phyloP scores from a whole-genome alignment of 139 green algal species.

The Chlorokybus atmophyticus region DNA sequence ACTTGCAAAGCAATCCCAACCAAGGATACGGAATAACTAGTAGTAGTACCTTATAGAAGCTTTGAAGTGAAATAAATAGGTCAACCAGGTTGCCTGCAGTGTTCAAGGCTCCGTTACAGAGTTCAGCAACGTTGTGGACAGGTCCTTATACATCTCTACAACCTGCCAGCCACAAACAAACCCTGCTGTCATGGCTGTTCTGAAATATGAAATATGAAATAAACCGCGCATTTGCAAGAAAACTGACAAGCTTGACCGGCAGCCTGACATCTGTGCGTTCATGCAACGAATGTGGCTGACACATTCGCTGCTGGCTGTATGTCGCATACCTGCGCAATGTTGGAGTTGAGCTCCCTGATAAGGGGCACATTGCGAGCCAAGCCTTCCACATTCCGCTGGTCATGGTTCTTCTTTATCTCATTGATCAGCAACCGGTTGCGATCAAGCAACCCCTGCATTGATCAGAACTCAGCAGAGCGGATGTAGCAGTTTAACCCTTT shows the following conservation, averaged over 20 bases:
- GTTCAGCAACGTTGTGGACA: constrained; percentile 29
- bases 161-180: constrained; percentile 28
- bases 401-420: constrained; percentile 49
- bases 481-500: too few species aligned
- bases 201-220: too few species aligned
- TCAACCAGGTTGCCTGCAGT: too few species aligned
- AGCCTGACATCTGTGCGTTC: neutral
- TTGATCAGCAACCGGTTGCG: constrained; percentile 33
- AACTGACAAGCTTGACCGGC: neutral
- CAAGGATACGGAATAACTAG: too few species aligned
- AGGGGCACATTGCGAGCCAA: constrained; percentile 40
- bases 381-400: constrained; percentile 27
- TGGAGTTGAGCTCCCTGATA: constrained; percentile 42
- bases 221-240: too few species aligned
- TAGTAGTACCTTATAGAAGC: too few species aligned
- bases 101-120: too few species aligned
- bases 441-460: constrained; percentile 16
- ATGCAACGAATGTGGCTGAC: neutral
- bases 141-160: constrained; percentile 31
- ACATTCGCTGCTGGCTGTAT: too few species aligned
- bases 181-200: too few species aligned
- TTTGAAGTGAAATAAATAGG: too few species aligned
- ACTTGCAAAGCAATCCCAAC: too few species aligned
- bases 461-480: too few species aligned
- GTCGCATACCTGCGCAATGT: constrained; percentile 30